Evolutionary conservation across 2,329 filamentous ascomycete species (phyloP).

Genomic region (Aureobasidium subglaciale): DNA sequence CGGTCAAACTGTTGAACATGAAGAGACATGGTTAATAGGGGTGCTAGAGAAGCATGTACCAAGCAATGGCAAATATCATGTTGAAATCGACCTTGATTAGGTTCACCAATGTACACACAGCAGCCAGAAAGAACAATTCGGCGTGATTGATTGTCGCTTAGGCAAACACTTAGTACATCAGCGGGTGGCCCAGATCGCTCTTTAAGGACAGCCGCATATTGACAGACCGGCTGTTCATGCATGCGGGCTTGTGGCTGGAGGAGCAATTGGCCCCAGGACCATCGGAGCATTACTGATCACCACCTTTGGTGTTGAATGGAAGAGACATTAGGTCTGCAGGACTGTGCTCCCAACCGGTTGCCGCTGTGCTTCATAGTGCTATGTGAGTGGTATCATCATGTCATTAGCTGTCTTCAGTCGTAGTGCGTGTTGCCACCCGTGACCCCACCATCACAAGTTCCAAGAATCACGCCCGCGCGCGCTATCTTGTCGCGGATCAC

Average conservation of each 20-base stretch:
- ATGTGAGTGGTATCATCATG: slow-evolving; percentile 10
- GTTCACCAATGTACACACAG: background rate
- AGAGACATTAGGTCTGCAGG: background rate
- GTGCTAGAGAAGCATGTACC: slow-evolving; percentile 4
- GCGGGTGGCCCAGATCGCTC: background rate
- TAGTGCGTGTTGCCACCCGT: background rate
- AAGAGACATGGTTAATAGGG: background rate
- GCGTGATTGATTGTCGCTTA: background rate
- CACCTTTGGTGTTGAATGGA: background rate
- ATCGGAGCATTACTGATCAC: background rate
- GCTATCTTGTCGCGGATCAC: slow-evolving; percentile 4
- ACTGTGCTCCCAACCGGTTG: background rate
- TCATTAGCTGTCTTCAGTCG: background rate
- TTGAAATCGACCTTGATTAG: background rate
- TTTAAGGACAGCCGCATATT: slow-evolving; percentile 2
- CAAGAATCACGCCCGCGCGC: background rate
- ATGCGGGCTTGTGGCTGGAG: background rate
- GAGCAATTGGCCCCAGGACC: background rate
- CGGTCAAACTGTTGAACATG: background rate
- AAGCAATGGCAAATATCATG: background rate
- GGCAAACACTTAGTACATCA: background rate
- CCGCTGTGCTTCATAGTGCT: background rate
- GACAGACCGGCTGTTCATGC: slow-evolving; percentile 1
- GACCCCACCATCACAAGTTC: slow-evolving; percentile 4
- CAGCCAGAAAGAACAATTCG: too few relatives aligned